Conservation (phyloP, 208 protist genomes). For the Acanthamoeba culbertsoni region DNA sequence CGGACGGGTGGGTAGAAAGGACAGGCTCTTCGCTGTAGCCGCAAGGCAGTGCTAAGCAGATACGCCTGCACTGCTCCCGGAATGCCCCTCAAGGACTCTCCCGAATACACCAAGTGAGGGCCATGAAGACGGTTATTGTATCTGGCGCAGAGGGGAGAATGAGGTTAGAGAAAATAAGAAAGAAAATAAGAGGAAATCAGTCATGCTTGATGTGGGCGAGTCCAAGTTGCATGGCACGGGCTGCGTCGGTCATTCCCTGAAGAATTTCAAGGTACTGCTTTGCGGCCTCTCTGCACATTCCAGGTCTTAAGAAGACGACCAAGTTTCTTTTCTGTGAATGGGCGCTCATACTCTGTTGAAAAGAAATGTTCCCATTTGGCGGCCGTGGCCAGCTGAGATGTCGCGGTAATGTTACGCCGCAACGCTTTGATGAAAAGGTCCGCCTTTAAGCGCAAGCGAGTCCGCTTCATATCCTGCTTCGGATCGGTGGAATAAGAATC, state of each 20-base stretch:
- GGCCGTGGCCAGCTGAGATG: background rate
- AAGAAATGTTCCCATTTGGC: slow-evolving; percentile 51
- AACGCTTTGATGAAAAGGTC: slow-evolving; percentile 8
- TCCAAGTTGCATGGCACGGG: background rate
- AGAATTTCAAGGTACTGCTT: background rate
- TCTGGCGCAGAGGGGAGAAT: background rate
- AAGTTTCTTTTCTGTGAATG: too few relatives aligned
- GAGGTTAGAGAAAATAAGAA: background rate
- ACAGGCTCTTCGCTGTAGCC: background rate
- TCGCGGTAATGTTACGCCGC: background rate
- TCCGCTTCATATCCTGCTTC: background rate
- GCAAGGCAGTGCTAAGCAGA: background rate
- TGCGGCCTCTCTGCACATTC: background rate
- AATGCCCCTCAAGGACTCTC: background rate
- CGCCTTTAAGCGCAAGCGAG: background rate
- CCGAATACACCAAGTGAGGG: background rate
- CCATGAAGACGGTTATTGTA: slow-evolving; percentile 23
- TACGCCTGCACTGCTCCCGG: background rate
- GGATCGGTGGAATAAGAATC: background rate
- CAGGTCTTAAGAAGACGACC: background rate
- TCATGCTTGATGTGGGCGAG: background rate
- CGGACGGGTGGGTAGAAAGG: background rate
- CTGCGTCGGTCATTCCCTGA: background rate
- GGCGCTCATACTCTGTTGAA: background rate
- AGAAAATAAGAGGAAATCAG: background rate